Evolutionary conservation across 2,329 filamentous ascomycete species (phyloP), one percentile per base, ranked within the genome.

Genomic region (Cladosporium sp.): DNA sequence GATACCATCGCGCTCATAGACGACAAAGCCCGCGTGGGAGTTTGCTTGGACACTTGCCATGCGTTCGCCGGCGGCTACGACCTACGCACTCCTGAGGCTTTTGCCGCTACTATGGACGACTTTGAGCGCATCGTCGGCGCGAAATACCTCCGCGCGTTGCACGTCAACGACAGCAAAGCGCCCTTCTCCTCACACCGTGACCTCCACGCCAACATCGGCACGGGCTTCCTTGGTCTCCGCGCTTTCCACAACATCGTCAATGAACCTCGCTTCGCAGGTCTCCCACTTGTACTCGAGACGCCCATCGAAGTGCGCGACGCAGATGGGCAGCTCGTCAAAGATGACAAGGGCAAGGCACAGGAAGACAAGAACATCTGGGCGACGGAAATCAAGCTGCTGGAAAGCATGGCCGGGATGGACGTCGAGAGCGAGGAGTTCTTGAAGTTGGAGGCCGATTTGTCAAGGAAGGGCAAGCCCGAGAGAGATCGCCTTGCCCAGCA

Each of bases 1-100:
- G 91, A 93, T 73, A 92, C 97, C 69, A 96, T 99, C 71, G 85
- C 85, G 15, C 83, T 88, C 10, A 87, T 98, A 28, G 86, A 93
- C 26, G 88, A 96, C 77, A 96, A 97, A 80, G 78, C 82, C 52
- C 88, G 95, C 36, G 89, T 99, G 1, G 95, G 94, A 55, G 93
- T 99, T 21, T 99, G 95, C 78, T 88, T 99, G 65, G 95, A 99
- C 77, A 99, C 95, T 0, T 99, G 95, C 80, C 95, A 99, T 79
- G 89, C 93, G 66, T 98, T 98, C 78, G 94, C 94, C 0, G 93
- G 92, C 0, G 95, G 95, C 6, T 95, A 98, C 77, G 95, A 99
- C 77, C 80, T 99, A 36, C 87, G 92, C 63, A 88, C 89, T 0
- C 90, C 92, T 0, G 85, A 87, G 60, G 85, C 90, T 0, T 97